phyloP scores from a whole-genome alignment of 495 filamentous ascomycete genomes.

The Aspergillus sparsus region DNA sequence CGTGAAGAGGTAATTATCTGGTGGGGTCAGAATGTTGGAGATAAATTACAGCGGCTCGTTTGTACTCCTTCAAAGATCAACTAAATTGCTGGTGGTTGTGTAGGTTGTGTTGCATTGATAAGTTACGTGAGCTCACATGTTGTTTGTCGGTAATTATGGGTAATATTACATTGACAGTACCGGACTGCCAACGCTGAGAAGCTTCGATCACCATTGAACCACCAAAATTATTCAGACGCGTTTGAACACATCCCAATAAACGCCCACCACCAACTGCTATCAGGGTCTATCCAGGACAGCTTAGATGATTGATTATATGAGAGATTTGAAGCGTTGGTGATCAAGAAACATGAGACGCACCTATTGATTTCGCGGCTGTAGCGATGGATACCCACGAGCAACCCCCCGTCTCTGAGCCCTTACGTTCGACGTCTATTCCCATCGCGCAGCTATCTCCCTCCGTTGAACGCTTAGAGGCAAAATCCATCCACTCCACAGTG shows the following conservation, averaged over 20 bases:
- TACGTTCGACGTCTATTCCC: slow-evolving; percentile 46
- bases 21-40: not conserved
- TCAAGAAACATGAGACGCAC: slow-evolving; percentile 23
- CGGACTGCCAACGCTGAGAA: slow-evolving; percentile 3
- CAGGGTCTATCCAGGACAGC: not conserved
- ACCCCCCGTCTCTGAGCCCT: slow-evolving; percentile 27
- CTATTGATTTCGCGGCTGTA: slow-evolving; percentile 21
- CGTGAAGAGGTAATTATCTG: not conserved
- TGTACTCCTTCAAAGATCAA: not conserved
- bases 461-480: slow-evolving; percentile 31
- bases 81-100: too few species aligned
- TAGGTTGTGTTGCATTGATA: not conserved
- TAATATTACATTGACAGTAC: slow-evolving; percentile 32
- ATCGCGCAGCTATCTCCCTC: slow-evolving; percentile 71
- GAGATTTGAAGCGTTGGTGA: slow-evolving; percentile 15
- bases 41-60: not conserved
- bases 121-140: not conserved
- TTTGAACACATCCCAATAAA: slow-evolving; percentile 3
- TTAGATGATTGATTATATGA: not conserved
- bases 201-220: not conserved
- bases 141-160: not conserved
- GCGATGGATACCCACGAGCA: slow-evolving; percentile 39
- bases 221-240: slow-evolving; percentile 11
- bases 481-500: slow-evolving; percentile 65
- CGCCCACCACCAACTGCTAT: not conserved